These are phyloP conservation scores for Oryza nivara DNA, from an alignment of 176 grass and related monocot genomes.

Conservation along the genomic window DNA sequence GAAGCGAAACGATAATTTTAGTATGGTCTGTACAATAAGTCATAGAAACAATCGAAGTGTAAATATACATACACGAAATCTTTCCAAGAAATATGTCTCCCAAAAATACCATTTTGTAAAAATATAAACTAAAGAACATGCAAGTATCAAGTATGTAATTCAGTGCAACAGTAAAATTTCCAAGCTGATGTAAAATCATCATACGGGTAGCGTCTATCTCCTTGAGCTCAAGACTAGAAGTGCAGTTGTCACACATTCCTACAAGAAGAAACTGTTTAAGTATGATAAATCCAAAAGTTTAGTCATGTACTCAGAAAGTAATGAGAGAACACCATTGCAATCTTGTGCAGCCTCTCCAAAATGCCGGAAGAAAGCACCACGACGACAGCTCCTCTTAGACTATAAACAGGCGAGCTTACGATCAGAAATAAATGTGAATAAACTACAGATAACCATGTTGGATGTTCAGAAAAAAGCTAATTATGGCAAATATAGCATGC, in stretches of 20 bases:
- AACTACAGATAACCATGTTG: background rate
- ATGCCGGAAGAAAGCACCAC: constrained; percentile 83
- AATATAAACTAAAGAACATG: constrained; percentile 24
- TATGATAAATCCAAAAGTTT: constrained; percentile 22
- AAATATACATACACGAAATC: background rate
- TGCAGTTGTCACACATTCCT: constrained; percentile 65
- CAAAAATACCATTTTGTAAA: background rate
- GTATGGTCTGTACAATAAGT: constrained; percentile 61
- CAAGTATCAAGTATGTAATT: background rate
- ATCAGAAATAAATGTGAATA: constrained; percentile 26
- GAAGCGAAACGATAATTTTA: constrained; percentile 60
- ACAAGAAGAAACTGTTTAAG: constrained; percentile 22
- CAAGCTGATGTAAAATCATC: constrained; percentile 26
- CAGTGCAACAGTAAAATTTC: constrained; percentile 1
- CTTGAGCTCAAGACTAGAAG: constrained; percentile 50
- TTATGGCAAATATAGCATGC: background rate
- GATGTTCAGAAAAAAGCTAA: background rate
- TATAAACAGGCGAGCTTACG: constrained; percentile 22
- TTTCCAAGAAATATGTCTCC: background rate
- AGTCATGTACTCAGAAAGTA: constrained; percentile 18
- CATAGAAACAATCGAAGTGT: background rate
- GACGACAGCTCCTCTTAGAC: constrained; percentile 79
- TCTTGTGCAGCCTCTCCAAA: constrained; percentile 83
- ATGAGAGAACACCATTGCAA: constrained; percentile 68
- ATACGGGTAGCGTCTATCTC: constrained; percentile 54